A percentile compares a stretch with the other conserved stretches of the same genome.
These are phyloP conservation scores for Limnanthes douglasii DNA, from an alignment of 345 rosid species.

Conservation along the genomic window DNA sequence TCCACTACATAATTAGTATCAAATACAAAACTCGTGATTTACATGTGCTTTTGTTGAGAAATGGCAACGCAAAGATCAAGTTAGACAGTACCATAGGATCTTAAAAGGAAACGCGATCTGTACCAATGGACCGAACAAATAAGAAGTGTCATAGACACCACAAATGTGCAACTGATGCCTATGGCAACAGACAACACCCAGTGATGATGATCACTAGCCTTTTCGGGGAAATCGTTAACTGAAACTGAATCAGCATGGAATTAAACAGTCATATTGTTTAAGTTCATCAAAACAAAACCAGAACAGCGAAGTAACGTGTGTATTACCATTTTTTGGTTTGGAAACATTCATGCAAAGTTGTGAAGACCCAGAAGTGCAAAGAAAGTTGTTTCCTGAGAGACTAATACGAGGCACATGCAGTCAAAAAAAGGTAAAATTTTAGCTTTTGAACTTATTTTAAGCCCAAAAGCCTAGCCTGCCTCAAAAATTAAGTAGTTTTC, in stretches of 20 bases:
- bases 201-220: conserved; percentile 19
- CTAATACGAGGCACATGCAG: conserved; percentile 16
- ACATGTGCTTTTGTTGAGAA: too few species aligned
- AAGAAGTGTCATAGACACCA: conserved; percentile 47
- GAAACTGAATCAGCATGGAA: conserved; percentile 9
- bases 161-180: conserved; percentile 51
- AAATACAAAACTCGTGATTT: too few species aligned
- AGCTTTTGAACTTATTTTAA: conserved; percentile 1
- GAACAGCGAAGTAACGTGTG: background rate
- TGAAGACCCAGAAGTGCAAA: conserved; percentile 42
- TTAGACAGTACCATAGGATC: conserved; percentile 48
- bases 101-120: conserved; percentile 40
- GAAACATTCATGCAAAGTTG: conserved; percentile 35
- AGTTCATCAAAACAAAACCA: background rate
- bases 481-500: too few species aligned
- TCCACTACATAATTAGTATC: conserved; percentile 41
- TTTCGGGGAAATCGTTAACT: conserved; percentile 29
- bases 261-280: conserved; percentile 1
- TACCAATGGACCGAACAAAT: conserved; percentile 74
- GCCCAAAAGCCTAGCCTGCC: background rate
- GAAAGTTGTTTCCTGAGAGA: conserved; percentile 54
- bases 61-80: background rate
- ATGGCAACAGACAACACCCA: conserved; percentile 57
- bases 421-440: background rate
- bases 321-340: conserved; percentile 48